Evolutionary conservation across 805 yeast genomes (phyloP).

Genomic region (Dipodascopsis uninucleata): DNA sequence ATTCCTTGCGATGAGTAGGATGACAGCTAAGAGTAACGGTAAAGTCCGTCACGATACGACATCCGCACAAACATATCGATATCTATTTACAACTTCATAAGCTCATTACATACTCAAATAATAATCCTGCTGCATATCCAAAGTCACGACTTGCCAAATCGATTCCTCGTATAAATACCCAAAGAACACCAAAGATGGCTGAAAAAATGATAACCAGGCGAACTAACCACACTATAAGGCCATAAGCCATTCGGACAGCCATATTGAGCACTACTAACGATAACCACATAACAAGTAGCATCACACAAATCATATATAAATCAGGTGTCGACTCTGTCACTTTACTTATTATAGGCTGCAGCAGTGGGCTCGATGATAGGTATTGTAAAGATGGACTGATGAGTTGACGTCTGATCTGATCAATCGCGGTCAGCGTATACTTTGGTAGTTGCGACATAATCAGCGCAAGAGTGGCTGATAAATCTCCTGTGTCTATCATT

Average conservation of each 20-base stretch:
- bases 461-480: too few relatives aligned
- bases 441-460: too few relatives aligned
- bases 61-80: neutral
- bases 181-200: constrained; percentile 15
- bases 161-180: constrained; percentile 6
- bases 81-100: neutral
- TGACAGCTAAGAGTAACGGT: neutral
- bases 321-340: constrained; percentile 21
- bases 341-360: too few relatives aligned
- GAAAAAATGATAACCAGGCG: constrained; percentile 12
- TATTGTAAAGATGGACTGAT: too few relatives aligned
- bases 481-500: too few relatives aligned
- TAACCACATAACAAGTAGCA: constrained; percentile 25
- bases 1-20: neutral
- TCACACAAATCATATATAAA: constrained; percentile 18
- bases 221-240: constrained; percentile 18
- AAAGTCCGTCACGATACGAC: neutral
- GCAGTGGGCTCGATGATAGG: too few relatives aligned
- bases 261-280: constrained; percentile 26
- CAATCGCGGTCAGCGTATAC: too few relatives aligned
- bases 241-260: constrained; percentile 24
- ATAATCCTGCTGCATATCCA: constrained; percentile 1
- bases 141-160: constrained; percentile 7
- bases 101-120: constrained; percentile 6
- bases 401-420: too few relatives aligned